phyloP scores from a whole-genome alignment of 225 moss, liverwort and hornwort species.

The Neckera pumila region DNA sequence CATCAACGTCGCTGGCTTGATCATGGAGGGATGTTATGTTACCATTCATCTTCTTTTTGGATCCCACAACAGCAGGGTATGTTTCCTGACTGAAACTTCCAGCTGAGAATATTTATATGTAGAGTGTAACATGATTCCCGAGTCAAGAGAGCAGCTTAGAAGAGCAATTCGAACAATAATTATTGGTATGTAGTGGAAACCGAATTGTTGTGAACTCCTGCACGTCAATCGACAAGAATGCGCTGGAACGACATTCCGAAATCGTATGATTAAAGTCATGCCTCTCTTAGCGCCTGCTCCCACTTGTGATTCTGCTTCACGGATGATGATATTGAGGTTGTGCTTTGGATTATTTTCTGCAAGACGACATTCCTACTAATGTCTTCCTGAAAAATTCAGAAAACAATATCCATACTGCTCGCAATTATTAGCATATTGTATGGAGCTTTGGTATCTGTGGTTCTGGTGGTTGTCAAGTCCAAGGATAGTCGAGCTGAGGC shows the following conservation, averaged over 20 bases:
- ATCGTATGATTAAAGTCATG: neutral
- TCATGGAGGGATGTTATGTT: conserved; percentile 60
- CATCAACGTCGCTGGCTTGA: conserved; percentile 73
- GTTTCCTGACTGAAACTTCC: neutral
- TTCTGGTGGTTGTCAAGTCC: conserved; percentile 30
- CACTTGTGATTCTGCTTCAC: neutral
- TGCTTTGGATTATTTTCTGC: neutral
- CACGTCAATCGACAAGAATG: neutral
- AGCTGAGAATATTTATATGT: neutral
- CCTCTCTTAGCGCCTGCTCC: neutral
- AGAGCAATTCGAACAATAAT: neutral
- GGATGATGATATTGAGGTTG: neutral
- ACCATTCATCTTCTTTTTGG: conserved; percentile 51
- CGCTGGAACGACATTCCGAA: neutral
- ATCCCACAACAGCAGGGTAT: conserved; percentile 44
- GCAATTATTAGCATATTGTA: conserved; percentile 34
- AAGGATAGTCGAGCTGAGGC: conserved; percentile 26
- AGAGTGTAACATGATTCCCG: neutral
- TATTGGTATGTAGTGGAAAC: neutral
- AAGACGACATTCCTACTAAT: neutral
- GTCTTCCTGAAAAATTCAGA: neutral
- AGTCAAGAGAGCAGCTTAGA: neutral
- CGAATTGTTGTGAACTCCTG: neutral
- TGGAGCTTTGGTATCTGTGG: conserved; percentile 34
- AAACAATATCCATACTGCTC: conserved; percentile 15